Evolutionary conservation across 495 filamentous ascomycete species (phyloP).

Genomic region (Penicillium ochrochloron): DNA sequence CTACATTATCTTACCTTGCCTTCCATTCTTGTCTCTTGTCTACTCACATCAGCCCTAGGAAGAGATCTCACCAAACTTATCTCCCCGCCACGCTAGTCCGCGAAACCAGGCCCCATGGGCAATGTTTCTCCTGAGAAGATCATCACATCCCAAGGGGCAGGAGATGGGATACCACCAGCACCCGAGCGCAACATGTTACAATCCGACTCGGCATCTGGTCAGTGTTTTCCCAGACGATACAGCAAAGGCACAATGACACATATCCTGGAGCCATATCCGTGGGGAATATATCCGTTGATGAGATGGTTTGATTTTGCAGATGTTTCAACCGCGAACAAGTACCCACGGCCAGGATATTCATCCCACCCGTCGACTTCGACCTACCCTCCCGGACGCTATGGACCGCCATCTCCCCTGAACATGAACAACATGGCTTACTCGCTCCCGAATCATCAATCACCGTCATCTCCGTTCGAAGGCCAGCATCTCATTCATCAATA

Average conservation of each 20-base stretch:
- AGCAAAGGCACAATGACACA: not conserved
- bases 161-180: slow-evolving; percentile 22
- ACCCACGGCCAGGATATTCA: slow-evolving; percentile 28
- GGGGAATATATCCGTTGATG: slow-evolving; percentile 21
- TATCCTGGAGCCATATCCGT: not conserved
- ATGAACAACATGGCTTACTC: slow-evolving; percentile 53
- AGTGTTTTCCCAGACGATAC: slow-evolving; percentile 21
- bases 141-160: slow-evolving; percentile 27
- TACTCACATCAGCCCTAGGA: not conserved
- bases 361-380: slow-evolving; percentile 31
- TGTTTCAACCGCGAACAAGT: slow-evolving; percentile 17
- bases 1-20: not conserved
- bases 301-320: slow-evolving; percentile 24
- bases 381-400: slow-evolving; percentile 34
- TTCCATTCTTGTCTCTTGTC: too few relatives aligned
- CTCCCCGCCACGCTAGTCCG: slow-evolving; percentile 6
- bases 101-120: slow-evolving; percentile 37
- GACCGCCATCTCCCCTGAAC: slow-evolving; percentile 41
- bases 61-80: not conserved
- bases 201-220: slow-evolving; percentile 29
- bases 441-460: slow-evolving; percentile 46
- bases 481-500: slow-evolving; percentile 41
- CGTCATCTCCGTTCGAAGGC: slow-evolving; percentile 37
- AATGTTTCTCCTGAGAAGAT: slow-evolving; percentile 38
- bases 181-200: slow-evolving; percentile 24